phyloP scores from a whole-genome alignment of 164 flowering plant genomes.

The Kalanchoe fedtschenkoi region DNA sequence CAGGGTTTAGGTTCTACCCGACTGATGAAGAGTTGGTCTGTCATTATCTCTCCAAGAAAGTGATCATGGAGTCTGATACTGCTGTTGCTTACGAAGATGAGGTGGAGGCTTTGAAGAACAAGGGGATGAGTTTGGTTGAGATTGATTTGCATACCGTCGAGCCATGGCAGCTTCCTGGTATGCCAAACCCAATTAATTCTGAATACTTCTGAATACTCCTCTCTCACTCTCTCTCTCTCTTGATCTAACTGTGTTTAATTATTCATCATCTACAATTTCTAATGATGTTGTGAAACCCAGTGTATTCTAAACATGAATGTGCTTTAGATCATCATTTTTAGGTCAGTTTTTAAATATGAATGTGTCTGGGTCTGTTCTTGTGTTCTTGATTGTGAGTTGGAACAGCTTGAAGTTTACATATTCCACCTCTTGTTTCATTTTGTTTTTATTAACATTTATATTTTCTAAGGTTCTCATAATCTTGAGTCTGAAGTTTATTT shows the following conservation, averaged over 20 bases:
- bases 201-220: background rate
- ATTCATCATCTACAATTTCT: background rate
- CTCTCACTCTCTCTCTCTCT: background rate
- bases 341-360: background rate
- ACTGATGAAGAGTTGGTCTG: constrained; percentile 81
- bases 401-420: too few relatives aligned
- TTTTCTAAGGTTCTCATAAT: too few relatives aligned
- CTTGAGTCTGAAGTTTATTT: too few relatives aligned
- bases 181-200: too few relatives aligned
- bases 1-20: constrained; percentile 76
- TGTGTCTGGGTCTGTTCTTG: background rate
- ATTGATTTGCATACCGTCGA: constrained; percentile 77
- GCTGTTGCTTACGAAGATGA: constrained; percentile 31
- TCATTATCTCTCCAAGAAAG: constrained; percentile 58
- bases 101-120: background rate
- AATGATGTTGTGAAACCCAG: background rate
- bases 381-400: too few relatives aligned
- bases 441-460: too few relatives aligned
- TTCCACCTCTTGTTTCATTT: too few relatives aligned
- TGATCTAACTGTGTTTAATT: background rate
- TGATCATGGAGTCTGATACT: constrained; percentile 39
- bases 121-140: constrained; percentile 40
- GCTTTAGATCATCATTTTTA: background rate
- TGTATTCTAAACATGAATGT: too few relatives aligned
- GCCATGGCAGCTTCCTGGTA: constrained; percentile 94